Evolutionary conservation across 177 flowering plant genomes (phyloP).

Genomic region (Vitis hybrid): DNA sequence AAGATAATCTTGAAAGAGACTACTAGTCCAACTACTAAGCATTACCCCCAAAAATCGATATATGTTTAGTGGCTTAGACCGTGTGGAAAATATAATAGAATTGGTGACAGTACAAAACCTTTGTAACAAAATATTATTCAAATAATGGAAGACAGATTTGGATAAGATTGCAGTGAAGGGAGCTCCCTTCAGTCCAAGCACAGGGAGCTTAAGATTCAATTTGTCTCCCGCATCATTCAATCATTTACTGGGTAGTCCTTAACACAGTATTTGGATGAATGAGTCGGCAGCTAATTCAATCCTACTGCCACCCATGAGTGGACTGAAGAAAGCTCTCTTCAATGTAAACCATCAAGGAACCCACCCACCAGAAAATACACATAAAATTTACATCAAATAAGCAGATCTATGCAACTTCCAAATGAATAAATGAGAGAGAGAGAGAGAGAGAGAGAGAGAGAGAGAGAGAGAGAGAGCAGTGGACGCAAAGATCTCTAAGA

Average conservation of each 20-base stretch:
- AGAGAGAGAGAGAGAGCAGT: background rate
- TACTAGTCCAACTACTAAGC: background rate
- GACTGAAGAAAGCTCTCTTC: conserved; percentile 90
- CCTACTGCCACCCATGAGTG: conserved; percentile 66
- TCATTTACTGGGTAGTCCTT: conserved; percentile 50
- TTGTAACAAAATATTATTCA: background rate
- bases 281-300: conserved; percentile 84
- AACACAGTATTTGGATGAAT: conserved; percentile 81
- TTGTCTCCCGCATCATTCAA: conserved; percentile 87
- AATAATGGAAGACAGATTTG: background rate
- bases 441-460: background rate
- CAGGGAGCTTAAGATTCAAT: conserved; percentile 61
- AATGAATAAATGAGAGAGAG: background rate
- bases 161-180: conserved; percentile 41
- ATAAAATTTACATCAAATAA: background rate
- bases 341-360: background rate
- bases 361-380: background rate
- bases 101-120: background rate
- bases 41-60: background rate
- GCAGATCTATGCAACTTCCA: conserved; percentile 1
- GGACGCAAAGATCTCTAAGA: too few species aligned
- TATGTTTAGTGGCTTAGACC: background rate
- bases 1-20: background rate
- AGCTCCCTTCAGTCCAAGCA: conserved; percentile 99
- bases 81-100: background rate